Base-by-base conservation (phyloP, 2,329 filamentous ascomycete species). In the Coniochaeta ligniaria region DNA sequence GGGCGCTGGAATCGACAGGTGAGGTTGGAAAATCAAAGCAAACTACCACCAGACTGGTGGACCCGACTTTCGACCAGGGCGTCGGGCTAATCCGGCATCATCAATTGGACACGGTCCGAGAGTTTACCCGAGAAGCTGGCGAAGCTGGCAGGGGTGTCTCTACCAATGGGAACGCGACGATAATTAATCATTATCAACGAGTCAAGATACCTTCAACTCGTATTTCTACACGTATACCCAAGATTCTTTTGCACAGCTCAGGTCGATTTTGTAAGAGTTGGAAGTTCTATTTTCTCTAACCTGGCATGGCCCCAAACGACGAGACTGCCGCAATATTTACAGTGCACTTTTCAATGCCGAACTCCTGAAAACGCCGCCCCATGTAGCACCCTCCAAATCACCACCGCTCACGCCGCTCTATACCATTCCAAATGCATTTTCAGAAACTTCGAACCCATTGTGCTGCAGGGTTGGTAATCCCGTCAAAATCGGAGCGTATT, bases 21-120 rank as follows among this genome's bases (percentile, higher is more conserved):
- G 60, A 65, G 62, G 63, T 65, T 59, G 57, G 59, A 60, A 65
- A 63, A 64, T 62, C 62, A 57, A 60, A 61, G 54, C 61, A 58
- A 45, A 52, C 47, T 31, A 52, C 47, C 47, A 52, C 14, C 16
- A 41, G 26, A 28, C 26, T 52, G 47, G 47, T 52, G 47, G 47
- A 52, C 47, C 47, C 47, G 47, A 52, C 47, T 28, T 28, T 52
- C 47, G 55, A 50, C 33, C 60, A 31, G 24, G 54, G 59, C 55
- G 50, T 61, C 61, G 62, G 66, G 66, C 60, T 61, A n/a, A 58
- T 41, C 59, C 61, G 65, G 62, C 58, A 57, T 17, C 47, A 52
- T 17, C 56, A 35, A 52, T 52, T 28, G 24, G 47, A n/a, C 17
- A 22, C 54, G 54, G 54, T 36, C 54, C 54, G 54, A 56, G 31